phyloP scores from a whole-genome alignment of 169 alveolate genomes.

The Plasmodium reichenowi region DNA sequence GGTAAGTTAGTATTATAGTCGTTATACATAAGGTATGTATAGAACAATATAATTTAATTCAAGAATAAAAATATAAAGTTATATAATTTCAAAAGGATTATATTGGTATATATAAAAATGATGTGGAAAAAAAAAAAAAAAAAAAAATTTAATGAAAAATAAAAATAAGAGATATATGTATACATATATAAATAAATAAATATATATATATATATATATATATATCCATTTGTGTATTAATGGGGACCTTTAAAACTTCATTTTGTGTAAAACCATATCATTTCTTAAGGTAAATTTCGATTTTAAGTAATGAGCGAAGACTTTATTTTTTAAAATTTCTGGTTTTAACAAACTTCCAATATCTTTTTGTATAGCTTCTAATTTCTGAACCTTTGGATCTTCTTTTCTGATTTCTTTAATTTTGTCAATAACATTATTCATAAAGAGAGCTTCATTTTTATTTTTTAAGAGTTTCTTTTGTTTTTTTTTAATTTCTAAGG shows the following conservation, averaged over 20 bases:
- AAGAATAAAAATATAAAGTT: no score
- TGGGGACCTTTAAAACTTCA: constrained; percentile 89
- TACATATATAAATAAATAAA: background rate
- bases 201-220: background rate
- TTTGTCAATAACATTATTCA: constrained; percentile 85
- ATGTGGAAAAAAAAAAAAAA: background rate
- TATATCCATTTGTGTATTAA: background rate
- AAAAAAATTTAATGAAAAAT: background rate
- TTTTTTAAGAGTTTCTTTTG: constrained; percentile 87
- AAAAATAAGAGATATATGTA: background rate
- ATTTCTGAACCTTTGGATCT: constrained; percentile 35
- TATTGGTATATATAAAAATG: no score
- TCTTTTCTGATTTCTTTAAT: constrained; percentile 74
- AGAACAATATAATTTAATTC: no score
- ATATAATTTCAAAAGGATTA: no score
- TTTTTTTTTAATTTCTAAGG: constrained; percentile 84
- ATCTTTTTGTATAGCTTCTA: constrained; percentile 83
- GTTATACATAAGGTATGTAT: no score
- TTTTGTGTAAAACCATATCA: constrained; percentile 93
- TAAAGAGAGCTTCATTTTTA: constrained; percentile 84
- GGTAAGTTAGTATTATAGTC: no score
- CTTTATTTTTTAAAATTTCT: constrained; percentile 79
- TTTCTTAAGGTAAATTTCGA: constrained; percentile 92
- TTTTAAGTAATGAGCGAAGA: constrained; percentile 88
- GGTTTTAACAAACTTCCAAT: constrained; percentile 85